Evolutionary conservation across 257 asterid species (phyloP).

Genomic region (Voacanga thouarsii): DNA sequence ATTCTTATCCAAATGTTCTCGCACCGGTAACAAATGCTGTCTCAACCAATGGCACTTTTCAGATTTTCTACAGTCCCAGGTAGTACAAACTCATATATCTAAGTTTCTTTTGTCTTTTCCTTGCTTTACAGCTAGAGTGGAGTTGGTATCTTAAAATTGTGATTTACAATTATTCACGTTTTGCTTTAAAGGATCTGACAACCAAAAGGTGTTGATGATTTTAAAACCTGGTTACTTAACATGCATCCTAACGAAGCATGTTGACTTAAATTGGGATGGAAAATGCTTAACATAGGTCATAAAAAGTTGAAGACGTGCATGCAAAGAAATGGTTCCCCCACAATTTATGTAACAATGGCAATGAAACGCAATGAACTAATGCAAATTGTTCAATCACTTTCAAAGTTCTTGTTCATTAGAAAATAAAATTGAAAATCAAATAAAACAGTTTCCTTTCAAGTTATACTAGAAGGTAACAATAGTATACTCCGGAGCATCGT

Average conservation of each 20-base stretch:
- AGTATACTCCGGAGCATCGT: background rate
- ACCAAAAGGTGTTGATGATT: background rate
- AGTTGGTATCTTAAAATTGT: background rate
- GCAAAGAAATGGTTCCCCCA: background rate
- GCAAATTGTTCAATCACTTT: background rate
- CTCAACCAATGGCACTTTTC: constrained; percentile 48
- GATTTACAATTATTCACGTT: background rate
- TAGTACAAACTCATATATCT: constrained; percentile 21
- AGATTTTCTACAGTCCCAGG: constrained; percentile 87
- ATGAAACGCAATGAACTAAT: background rate
- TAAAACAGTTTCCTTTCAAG: background rate
- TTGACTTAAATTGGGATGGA: background rate
- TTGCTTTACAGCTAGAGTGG: background rate
- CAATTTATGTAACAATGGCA: background rate
- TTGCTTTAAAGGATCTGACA: background rate
- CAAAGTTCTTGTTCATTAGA: background rate
- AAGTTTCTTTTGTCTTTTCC: constrained; percentile 11
- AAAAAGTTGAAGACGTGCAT: background rate
- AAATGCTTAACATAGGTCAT: background rate
- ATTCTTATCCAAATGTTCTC: constrained; percentile 63
- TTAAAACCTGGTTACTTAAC: background rate
- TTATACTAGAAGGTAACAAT: background rate
- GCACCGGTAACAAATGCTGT: constrained; percentile 71
- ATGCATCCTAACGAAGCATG: background rate
- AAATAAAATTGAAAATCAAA: background rate